Evolutionary conservation across 2,329 filamentous ascomycete genomes (phyloP).

Genomic region (Periconia sp.): DNA sequence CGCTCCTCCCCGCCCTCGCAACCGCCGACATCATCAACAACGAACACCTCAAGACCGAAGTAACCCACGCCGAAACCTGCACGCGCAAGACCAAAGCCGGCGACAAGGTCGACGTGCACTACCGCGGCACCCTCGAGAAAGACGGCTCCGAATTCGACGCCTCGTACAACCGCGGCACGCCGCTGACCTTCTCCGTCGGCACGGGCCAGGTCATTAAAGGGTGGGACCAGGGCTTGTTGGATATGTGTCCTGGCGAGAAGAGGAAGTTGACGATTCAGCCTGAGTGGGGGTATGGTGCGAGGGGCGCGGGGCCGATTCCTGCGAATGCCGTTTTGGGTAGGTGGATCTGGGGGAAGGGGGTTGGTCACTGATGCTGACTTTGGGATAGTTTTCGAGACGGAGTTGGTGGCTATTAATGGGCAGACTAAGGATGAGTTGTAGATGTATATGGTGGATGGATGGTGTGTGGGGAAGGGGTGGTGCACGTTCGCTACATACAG

Average conservation of each 20-base stretch:
- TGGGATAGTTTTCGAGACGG: conserved; percentile 79
- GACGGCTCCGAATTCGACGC: conserved; percentile 61
- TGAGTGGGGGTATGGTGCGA: conserved; percentile 78
- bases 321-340: conserved; percentile 76
- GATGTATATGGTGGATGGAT: background rate
- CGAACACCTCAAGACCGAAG: conserved; percentile 70
- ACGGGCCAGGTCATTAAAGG: conserved; percentile 90
- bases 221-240: conserved; percentile 88
- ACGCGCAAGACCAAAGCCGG: conserved; percentile 69
- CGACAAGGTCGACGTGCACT: conserved; percentile 84
- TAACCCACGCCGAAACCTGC: conserved; percentile 74
- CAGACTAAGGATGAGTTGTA: conserved; percentile 54
- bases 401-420: conserved; percentile 80
- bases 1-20: conserved; percentile 45
- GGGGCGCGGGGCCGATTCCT: conserved; percentile 82
- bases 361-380: conserved; percentile 15
- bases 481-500: no score
- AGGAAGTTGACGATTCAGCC: conserved; percentile 86
- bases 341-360: conserved; percentile 21
- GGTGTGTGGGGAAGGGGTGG: no score
- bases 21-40: conserved; percentile 37
- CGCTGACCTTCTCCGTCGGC: conserved; percentile 80
- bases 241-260: conserved; percentile 98
- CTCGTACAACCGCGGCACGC: conserved; percentile 74
- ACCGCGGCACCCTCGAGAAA: conserved; percentile 75